A percentile compares a stretch with the other conserved stretches of the same genome.
These are phyloP conservation scores for Psophocarpus tetragonolobus DNA, from an alignment of 306 rosid genomes.

Conservation along the genomic window DNA sequence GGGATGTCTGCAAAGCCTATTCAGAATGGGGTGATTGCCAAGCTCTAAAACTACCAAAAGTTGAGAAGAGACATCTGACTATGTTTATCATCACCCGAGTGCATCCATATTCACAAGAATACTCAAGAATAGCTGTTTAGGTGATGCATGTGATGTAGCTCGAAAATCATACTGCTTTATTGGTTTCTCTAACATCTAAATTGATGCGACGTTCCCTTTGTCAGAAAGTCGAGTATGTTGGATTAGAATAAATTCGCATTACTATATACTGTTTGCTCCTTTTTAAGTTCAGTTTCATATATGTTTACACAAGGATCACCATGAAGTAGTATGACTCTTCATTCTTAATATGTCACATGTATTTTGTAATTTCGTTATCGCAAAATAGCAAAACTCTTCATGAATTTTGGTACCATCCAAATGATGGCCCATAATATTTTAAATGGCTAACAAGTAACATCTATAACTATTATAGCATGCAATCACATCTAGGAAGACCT, in stretches of 20 bases:
- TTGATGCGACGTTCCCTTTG: neutral
- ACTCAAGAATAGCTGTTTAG: neutral
- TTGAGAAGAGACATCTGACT: neutral
- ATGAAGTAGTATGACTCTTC: too few relatives aligned
- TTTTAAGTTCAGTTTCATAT: too few relatives aligned
- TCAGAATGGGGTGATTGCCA: constrained; percentile 59
- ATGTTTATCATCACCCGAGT: constrained; percentile 2
- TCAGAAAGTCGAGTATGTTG: neutral
- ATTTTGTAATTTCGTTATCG: too few relatives aligned
- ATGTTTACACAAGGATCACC: too few relatives aligned
- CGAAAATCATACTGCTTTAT: neutral
- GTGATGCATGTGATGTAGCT: neutral
- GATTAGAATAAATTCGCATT: neutral
- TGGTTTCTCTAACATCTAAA: neutral
- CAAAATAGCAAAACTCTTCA: too few relatives aligned
- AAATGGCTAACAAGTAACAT: too few relatives aligned
- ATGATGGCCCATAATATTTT: too few relatives aligned
- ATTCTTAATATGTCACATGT: too few relatives aligned
- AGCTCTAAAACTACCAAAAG: constrained; percentile 44
- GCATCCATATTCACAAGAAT: neutral
- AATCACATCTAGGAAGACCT: too few relatives aligned
- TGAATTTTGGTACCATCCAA: too few relatives aligned
- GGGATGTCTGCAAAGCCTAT: constrained; percentile 59
- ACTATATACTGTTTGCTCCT: neutral
- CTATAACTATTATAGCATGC: too few relatives aligned